These are phyloP conservation scores for Globisporangium recalcitrans DNA, from an alignment of 352 stramenopile species.

Conservation along the genomic window DNA sequence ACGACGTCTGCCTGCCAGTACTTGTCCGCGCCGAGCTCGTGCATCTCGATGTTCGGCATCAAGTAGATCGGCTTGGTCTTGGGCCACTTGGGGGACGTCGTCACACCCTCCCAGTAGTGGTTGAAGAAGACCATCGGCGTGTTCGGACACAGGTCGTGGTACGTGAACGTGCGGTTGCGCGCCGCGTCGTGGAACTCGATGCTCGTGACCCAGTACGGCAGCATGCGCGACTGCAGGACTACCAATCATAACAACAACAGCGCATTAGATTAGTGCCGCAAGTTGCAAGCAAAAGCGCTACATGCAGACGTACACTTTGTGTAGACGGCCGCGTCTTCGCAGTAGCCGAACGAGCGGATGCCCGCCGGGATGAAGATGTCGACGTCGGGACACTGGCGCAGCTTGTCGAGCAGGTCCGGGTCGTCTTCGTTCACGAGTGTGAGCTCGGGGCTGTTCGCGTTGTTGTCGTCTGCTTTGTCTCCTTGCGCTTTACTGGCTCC, in stretches of 20 bases:
- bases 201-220: conserved; percentile 44
- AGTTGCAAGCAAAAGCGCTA: neutral
- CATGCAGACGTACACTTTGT: conserved; percentile 39
- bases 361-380: conserved; percentile 51
- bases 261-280: too few species aligned
- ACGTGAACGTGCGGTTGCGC: conserved; percentile 24
- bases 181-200: conserved; percentile 27
- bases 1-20: conserved; percentile 43
- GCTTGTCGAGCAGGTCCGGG: conserved; percentile 32
- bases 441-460: conserved; percentile 14
- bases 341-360: conserved; percentile 58
- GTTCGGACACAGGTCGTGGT: conserved; percentile 51
- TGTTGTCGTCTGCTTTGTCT: conserved; percentile 10
- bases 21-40: conserved; percentile 37
- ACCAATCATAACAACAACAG: too few species aligned
- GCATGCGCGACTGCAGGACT: conserved; percentile 39
- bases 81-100: conserved; percentile 25
- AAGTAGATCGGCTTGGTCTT: conserved; percentile 36
- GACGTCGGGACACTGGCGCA: conserved; percentile 49
- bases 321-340: conserved; percentile 59
- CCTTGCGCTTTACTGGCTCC: neutral
- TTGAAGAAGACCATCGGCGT: conserved; percentile 56
- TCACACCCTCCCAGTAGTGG: conserved; percentile 43
- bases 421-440: conserved; percentile 24
- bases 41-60: conserved; percentile 56